Base-by-base conservation (phyloP, 768 basidiomycete species). In the Hortiboletus campestris region DNA sequence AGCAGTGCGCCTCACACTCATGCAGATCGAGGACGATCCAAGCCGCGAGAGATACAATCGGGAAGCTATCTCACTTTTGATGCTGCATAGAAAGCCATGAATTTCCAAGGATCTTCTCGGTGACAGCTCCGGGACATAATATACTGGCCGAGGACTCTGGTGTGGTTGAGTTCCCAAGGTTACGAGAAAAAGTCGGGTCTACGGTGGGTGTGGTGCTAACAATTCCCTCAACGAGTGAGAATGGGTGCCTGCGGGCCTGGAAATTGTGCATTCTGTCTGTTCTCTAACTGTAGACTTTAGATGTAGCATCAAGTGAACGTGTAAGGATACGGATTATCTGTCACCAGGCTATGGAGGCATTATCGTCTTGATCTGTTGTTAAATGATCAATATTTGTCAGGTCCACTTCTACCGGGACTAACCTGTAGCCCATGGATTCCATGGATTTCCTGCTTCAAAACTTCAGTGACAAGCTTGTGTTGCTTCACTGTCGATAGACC, bases 371-470 rank as follows among this genome's bases (percentile, higher is more conserved):
- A 80, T 73, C 79, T 80, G 51, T 34, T 59, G 44, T 38, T 32
- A 53, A 20, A 53, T 14, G 34, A 29, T 66, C 46, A 64, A 32
- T 50, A 19, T 44, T 38, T 22, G 41, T 38, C n/a, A 4, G 12
- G 50, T 12, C 19, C 25, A 25, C 39, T 38, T 50, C 14, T 34
- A 29, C n/a, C 19, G 31, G 17, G 19, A 68, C 84, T 53, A 57
- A 93, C 96, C 80, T 98, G 95, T 28, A 99, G 73, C 5, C 97
- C 97, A 69, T 99, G 97, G 49, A 98, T 95, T 13, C 81, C 85
- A 64, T 84, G 82, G 46, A 99, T 93, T 69, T 98, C 97, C 63
- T 87, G 76, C 74, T 95, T 94, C 59, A 99, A 74, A 11, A 82
- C 79, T 56, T 91, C 81, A 13, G 89, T 95, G 38, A 99, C 94